A percentile compares a stretch with the other conserved stretches of the same genome.
phyloP scores from a whole-genome alignment of 179 eudicot genomes.

The Corrigiola litoralis region DNA sequence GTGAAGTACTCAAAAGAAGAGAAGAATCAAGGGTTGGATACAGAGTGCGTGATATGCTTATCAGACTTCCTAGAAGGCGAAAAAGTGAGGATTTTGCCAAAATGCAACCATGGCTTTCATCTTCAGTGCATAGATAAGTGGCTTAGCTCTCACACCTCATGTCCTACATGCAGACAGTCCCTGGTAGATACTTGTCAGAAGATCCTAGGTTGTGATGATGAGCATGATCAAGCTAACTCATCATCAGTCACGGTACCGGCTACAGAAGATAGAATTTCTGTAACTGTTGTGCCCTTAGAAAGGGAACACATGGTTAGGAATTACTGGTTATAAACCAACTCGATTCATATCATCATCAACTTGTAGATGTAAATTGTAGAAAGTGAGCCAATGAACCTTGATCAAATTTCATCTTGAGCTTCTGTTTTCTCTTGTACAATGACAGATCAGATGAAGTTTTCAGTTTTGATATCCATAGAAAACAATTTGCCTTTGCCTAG shows the following conservation, averaged over 20 bases:
- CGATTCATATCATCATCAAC: neutral
- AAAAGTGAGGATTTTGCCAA: conserved; percentile 21
- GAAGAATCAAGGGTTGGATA: conserved; percentile 14
- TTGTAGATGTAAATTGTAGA: neutral
- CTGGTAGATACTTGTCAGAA: conserved; percentile 27
- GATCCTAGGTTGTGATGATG: conserved; percentile 12
- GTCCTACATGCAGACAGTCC: conserved; percentile 34
- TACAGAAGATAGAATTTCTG: conserved; percentile 2
- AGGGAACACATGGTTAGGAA: conserved; percentile 17
- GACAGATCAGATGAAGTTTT: too few species aligned
- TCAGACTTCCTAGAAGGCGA: conserved; percentile 24
- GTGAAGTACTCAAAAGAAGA: conserved; percentile 24
- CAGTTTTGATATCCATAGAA: too few species aligned
- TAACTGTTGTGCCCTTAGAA: conserved; percentile 10
- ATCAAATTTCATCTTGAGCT: too few species aligned
- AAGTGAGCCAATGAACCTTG: too few species aligned
- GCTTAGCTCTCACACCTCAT: conserved; percentile 29
- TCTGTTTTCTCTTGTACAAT: too few species aligned
- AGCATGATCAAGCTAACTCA: conserved; percentile 5
- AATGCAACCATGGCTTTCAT: conserved; percentile 35
- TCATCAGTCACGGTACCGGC: neutral
- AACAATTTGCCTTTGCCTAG: too few species aligned
- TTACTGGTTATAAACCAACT: neutral
- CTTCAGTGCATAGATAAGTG: conserved; percentile 34
- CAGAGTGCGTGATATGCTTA: conserved; percentile 32